phyloP scores from a whole-genome alignment of 257 asterid genomes.

The Lavandula angustifolia region DNA sequence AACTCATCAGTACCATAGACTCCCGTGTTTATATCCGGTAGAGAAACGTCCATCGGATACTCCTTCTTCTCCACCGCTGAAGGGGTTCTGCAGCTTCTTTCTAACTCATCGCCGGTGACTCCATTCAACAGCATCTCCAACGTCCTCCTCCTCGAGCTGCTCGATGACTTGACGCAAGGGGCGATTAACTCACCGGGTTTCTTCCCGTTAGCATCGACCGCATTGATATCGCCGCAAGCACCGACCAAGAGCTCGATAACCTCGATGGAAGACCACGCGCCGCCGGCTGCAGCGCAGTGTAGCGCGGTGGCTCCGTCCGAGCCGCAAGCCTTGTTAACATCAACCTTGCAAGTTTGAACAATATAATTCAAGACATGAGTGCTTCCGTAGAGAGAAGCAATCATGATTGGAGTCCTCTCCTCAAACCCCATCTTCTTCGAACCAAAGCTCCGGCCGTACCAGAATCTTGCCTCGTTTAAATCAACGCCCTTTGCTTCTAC shows the following conservation, averaged over 20 bases:
- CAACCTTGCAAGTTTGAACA: slow-evolving; percentile 49
- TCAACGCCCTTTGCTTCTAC: slow-evolving; percentile 60
- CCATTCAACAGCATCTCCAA: slow-evolving; percentile 74
- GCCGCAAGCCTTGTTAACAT: slow-evolving; percentile 69
- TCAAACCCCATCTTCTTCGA: slow-evolving; percentile 73
- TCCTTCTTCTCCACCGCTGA: slow-evolving; percentile 56
- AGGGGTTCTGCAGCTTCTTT: slow-evolving; percentile 26
- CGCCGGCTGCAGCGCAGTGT: slow-evolving; percentile 86
- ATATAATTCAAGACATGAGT: slow-evolving; percentile 55
- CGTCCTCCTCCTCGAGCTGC: slow-evolving; percentile 42
- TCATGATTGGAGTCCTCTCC: slow-evolving; percentile 73
- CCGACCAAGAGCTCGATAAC: slow-evolving; percentile 54
- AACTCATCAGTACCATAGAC: slow-evolving; percentile 51
- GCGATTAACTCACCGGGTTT: slow-evolving; percentile 66
- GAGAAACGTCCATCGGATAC: slow-evolving; percentile 58
- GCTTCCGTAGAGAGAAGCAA: slow-evolving; percentile 83
- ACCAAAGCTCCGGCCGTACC: slow-evolving; percentile 78
- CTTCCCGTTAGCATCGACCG: slow-evolving; percentile 59
- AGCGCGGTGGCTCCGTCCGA: slow-evolving; percentile 82
- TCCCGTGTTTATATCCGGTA: slow-evolving; percentile 52
- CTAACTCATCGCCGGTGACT: slow-evolving; percentile 31
- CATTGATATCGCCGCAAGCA: slow-evolving; percentile 50
- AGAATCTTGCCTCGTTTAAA: slow-evolving; percentile 57
- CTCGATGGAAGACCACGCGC: slow-evolving; percentile 52
- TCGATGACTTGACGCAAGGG: slow-evolving; percentile 38